phyloP scores from a whole-genome alignment of 2,329 filamentous ascomycete species.

The Calonectria crousiana region DNA sequence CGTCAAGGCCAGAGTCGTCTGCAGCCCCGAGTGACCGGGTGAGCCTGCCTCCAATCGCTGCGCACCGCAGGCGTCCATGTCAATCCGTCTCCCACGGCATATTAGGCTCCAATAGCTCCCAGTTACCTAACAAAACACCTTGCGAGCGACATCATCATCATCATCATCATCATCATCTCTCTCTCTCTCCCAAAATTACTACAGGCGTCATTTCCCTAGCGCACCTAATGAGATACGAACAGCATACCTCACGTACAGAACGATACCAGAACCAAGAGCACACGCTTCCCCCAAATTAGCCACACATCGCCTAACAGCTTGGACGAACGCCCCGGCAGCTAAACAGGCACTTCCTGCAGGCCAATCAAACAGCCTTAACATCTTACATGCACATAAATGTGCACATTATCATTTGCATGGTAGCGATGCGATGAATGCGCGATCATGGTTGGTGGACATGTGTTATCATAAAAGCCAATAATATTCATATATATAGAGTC shows the following conservation, averaged over 20 bases:
- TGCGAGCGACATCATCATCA: background rate
- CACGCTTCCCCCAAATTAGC: background rate
- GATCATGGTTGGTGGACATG: background rate
- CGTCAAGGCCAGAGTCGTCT: constrained; percentile 74
- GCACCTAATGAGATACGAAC: background rate
- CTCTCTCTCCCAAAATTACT: background rate
- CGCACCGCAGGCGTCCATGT: background rate
- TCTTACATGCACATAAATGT: background rate
- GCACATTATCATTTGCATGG: background rate
- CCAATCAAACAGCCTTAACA: background rate
- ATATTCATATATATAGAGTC: background rate
- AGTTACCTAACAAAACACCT: background rate
- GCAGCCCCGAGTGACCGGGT: constrained; percentile 56
- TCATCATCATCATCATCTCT: too few relatives aligned
- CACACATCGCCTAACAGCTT: background rate
- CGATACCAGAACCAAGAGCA: background rate
- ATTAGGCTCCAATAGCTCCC: background rate
- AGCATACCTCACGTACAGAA: background rate
- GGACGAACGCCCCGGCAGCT: background rate
- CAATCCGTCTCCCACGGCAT: background rate
- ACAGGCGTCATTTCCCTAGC: background rate
- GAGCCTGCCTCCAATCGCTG: background rate
- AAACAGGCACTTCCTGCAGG: background rate
- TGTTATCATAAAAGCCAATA: background rate
- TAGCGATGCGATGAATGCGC: too few relatives aligned